These are phyloP conservation scores for Backusella tarrabulga DNA, from an alignment of 192 early-diverging fungal genomes.

Conservation along the genomic window DNA sequence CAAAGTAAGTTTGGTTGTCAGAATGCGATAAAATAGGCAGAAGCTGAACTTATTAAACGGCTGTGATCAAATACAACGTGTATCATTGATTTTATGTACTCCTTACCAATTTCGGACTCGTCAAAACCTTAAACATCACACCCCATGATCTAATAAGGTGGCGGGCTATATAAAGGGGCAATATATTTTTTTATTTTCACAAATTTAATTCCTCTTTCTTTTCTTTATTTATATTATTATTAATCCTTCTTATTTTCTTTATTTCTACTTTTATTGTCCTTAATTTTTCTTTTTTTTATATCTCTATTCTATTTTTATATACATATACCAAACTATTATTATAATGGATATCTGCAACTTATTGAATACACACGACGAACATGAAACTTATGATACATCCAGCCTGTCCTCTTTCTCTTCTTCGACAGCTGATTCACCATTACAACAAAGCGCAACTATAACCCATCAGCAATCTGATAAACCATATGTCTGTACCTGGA, in stretches of 20 bases:
- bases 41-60: background rate
- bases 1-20: background rate
- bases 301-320: background rate
- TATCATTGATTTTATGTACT: background rate
- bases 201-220: conserved; percentile 7
- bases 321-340: background rate
- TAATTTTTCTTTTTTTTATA: background rate
- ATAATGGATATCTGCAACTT: conserved; percentile 41
- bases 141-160: background rate
- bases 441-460: background rate
- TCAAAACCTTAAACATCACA: background rate
- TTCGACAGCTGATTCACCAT: conserved; percentile 11
- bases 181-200: background rate
- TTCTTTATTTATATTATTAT: background rate
- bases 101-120: background rate
- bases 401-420: conserved; percentile 11
- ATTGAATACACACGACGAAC: conserved; percentile 30
- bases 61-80: conserved; percentile 3
- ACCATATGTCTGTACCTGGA: conserved; percentile 44
- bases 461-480: conserved; percentile 18
- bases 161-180: background rate
- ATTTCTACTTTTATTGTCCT: background rate
- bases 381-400: conserved; percentile 10
- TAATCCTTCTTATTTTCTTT: background rate
- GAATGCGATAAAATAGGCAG: background rate